Conservation (phyloP, 805 yeast genomes). For the Kodamaea nitidulidarum region DNA sequence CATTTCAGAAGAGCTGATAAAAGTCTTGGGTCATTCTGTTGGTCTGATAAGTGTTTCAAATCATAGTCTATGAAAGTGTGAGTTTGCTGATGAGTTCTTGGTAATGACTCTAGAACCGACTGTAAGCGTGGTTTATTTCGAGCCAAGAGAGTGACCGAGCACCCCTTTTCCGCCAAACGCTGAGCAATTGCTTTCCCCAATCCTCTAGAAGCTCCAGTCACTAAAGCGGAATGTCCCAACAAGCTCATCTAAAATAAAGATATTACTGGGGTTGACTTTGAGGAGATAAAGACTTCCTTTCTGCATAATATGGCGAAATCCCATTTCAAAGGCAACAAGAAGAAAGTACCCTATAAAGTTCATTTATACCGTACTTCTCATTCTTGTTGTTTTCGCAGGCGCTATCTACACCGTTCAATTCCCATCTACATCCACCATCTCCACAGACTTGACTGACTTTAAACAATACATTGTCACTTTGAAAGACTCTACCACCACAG, state of each 20-base stretch:
- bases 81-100: constrained; percentile 14
- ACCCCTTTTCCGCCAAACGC: constrained; percentile 48
- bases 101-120: constrained; percentile 16
- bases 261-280: too few relatives aligned
- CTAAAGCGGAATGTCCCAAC: constrained; percentile 36
- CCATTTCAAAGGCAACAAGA: too few relatives aligned
- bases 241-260: constrained; percentile 8
- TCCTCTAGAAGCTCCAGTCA: constrained; percentile 72
- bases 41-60: constrained; percentile 15
- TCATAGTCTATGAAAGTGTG: constrained; percentile 36
- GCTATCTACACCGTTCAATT: constrained; percentile 3
- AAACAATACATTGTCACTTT: constrained; percentile 43
- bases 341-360: constrained; percentile 7
- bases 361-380: constrained; percentile 4
- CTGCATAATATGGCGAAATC: too few relatives aligned
- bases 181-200: constrained; percentile 57
- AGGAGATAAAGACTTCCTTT: too few relatives aligned
- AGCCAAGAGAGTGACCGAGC: constrained; percentile 48
- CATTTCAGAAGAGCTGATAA: constrained; percentile 26
- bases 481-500: constrained; percentile 41
- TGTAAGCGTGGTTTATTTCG: constrained; percentile 39
- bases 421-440: constrained; percentile 1
- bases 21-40: constrained; percentile 9
- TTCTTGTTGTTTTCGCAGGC: constrained; percentile 9
- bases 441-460: constrained; percentile 22